Percentiles rank a stretch among this genome's conserved stretches.
phyloP scores from a whole-genome alignment of 2,329 filamentous ascomycete genomes.

The Dactylellina cionopaga region DNA sequence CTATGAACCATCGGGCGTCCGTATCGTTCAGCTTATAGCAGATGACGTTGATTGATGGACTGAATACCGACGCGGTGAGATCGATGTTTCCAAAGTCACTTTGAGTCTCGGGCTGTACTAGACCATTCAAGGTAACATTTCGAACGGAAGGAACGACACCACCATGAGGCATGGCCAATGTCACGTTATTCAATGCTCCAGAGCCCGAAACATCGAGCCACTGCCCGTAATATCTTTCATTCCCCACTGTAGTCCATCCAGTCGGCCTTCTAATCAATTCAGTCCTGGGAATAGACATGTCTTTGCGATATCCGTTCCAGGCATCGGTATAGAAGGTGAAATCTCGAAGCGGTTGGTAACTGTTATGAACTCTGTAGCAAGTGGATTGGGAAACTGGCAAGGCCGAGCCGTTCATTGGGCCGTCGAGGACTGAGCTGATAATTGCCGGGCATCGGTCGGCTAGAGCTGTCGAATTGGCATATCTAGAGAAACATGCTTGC shows the following conservation, averaged over 20 bases:
- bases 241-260: slow-evolving; percentile 61
- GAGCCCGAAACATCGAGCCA: slow-evolving; percentile 40
- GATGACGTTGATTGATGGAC: slow-evolving; percentile 76
- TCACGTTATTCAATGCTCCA: slow-evolving; percentile 75
- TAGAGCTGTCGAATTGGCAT: slow-evolving; percentile 46
- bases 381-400: slow-evolving; percentile 46
- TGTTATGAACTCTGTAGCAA: slow-evolving; percentile 47
- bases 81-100: slow-evolving; percentile 75
- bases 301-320: slow-evolving; percentile 37
- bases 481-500: too few species aligned
- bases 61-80: slow-evolving; percentile 74
- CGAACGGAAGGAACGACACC: slow-evolving; percentile 73
- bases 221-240: slow-evolving; percentile 64
- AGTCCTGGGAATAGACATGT: slow-evolving; percentile 26
- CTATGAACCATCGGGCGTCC: slow-evolving; percentile 36
- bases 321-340: slow-evolving; percentile 48
- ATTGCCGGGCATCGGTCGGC: slow-evolving; percentile 42
- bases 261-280: slow-evolving; percentile 27
- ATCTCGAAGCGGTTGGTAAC: slow-evolving; percentile 44
- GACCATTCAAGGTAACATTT: slow-evolving; percentile 69
- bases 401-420: slow-evolving; percentile 44
- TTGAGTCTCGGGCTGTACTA: slow-evolving; percentile 75
- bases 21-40: slow-evolving; percentile 71
- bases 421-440: slow-evolving; percentile 37
- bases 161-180: slow-evolving; percentile 79